These are phyloP conservation scores for Camellia oleifera DNA, from an alignment of 179 eudicot genomes.

Conservation along the genomic window DNA sequence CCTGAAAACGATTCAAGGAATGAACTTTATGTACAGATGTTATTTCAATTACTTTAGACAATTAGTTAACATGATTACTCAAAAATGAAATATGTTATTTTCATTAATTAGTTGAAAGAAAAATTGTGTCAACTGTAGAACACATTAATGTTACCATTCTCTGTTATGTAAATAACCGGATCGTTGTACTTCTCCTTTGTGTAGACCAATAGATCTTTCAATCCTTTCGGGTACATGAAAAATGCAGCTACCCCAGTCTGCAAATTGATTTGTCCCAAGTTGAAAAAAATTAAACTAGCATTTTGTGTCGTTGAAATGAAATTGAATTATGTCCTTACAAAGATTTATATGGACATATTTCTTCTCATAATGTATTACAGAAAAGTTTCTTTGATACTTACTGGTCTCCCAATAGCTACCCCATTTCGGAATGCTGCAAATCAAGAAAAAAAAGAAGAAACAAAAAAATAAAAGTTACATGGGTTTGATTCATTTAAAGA, in stretches of 20 bases:
- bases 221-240: slow-evolving; percentile 31
- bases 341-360: not conserved
- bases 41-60: not conserved
- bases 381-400: not conserved
- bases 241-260: slow-evolving; percentile 29
- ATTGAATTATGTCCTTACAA: not conserved
- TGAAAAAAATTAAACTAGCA: not conserved
- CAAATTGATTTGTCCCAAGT: slow-evolving; percentile 2
- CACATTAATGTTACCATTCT: slow-evolving; percentile 28
- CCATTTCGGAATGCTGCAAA: slow-evolving; percentile 19
- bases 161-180: slow-evolving; percentile 36
- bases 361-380: not conserved
- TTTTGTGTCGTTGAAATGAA: not conserved
- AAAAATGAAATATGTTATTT: not conserved
- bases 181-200: slow-evolving; percentile 36
- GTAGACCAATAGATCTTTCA: slow-evolving; percentile 27
- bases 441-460: not conserved
- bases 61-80: not conserved
- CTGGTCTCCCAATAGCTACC: slow-evolving; percentile 18
- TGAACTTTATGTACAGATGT: not conserved
- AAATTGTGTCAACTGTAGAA: too few relatives aligned
- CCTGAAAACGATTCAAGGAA: slow-evolving; percentile 13
- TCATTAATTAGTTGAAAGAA: not conserved
- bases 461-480: not conserved
- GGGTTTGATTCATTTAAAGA: not conserved